phyloP scores from a whole-genome alignment of 441 rosid genomes.

The Manihot esculenta region DNA sequence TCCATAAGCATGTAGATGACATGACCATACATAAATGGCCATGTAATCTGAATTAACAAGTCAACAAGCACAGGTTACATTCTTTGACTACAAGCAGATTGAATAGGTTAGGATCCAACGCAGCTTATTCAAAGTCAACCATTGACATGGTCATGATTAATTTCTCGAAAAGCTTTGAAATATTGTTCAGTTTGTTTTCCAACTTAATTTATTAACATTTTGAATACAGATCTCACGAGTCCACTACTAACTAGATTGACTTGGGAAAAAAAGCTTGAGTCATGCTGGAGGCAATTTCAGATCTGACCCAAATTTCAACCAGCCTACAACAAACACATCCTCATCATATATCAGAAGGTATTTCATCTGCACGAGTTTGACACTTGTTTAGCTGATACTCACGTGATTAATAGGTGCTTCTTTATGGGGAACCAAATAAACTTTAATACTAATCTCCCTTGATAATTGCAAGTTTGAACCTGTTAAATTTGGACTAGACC shows the following conservation, averaged over 20 bases:
- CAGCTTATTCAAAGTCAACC: background rate
- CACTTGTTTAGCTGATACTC: background rate
- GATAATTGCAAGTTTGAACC: too few species aligned
- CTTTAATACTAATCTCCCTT: too few species aligned
- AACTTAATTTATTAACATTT: background rate
- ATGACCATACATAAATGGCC: background rate
- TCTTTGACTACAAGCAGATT: slow-evolving; percentile 4
- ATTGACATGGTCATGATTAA: background rate
- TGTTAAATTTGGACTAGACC: too few species aligned
- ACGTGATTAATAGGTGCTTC: too few species aligned
- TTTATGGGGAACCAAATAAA: too few species aligned
- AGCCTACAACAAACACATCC: background rate
- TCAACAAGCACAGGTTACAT: background rate
- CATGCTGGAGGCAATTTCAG: background rate
- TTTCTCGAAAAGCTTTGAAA: background rate
- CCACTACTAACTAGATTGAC: background rate
- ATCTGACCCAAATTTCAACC: background rate
- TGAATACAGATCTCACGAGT: background rate
- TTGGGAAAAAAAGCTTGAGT: background rate
- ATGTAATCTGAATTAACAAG: slow-evolving; percentile 1
- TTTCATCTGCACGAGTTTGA: background rate
- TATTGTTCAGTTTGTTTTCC: background rate
- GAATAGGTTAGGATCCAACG: background rate
- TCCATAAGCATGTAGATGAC: background rate
- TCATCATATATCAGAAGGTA: background rate